phyloP scores from a whole-genome alignment of 345 rosid genomes.

The Melaleuca alternifolia region DNA sequence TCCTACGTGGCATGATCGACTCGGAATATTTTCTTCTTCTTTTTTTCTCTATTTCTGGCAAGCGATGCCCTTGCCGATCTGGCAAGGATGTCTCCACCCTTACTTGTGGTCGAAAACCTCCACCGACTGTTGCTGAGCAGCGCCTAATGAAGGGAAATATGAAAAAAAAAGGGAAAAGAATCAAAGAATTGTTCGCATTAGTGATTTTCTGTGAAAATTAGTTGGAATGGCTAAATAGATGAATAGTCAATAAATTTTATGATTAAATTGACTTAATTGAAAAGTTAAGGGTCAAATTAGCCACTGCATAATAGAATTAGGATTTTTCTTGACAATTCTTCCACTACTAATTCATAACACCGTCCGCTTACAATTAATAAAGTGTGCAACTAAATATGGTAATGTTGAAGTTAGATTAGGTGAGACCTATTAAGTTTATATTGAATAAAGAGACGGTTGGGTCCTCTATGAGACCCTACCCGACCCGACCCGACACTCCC shows the following conservation, averaged over 20 bases:
- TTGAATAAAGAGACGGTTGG: neutral
- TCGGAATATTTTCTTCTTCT: fast-evolving
- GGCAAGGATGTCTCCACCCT: neutral
- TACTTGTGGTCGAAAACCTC: fast-evolving
- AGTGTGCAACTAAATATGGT: fast-evolving
- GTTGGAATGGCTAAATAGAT: fast-evolving
- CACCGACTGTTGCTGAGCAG: neutral
- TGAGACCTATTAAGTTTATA: neutral
- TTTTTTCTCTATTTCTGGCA: neutral
- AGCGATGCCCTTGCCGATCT: neutral
- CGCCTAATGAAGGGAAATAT: fast-evolving
- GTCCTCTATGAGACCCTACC: too few species aligned
- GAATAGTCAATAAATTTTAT: neutral
- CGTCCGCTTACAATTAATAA: neutral
- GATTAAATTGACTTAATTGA: neutral
- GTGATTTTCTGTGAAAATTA: fast-evolving
- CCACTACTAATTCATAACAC: neutral
- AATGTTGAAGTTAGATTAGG: neutral
- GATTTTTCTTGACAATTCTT: neutral
- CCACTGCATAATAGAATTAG: too few species aligned
- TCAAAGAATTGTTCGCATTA: too few species aligned
- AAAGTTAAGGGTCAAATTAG: too few species aligned
- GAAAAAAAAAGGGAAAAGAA: neutral
- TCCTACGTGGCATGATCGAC: neutral
- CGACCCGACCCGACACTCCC: neutral